Conservation (phyloP, 192 early-diverging fungal genomes). For the Chytriomyces confervae region DNA sequence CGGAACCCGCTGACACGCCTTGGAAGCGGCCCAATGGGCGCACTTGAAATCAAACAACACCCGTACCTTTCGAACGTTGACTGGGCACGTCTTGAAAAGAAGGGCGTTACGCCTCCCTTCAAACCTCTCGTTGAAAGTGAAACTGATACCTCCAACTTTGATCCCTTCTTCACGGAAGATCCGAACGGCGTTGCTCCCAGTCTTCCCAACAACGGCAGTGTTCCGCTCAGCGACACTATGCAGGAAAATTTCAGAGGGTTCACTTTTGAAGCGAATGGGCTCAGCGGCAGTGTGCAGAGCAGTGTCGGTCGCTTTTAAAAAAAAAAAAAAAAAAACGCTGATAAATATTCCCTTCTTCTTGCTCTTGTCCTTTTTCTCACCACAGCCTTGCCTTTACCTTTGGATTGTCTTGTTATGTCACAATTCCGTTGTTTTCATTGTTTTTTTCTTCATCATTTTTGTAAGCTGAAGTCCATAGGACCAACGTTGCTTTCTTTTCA, state of each 20-base stretch:
- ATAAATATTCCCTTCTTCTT: too few relatives aligned
- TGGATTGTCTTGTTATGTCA: too few relatives aligned
- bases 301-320: constrained; percentile 2
- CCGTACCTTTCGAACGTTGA: constrained; percentile 68
- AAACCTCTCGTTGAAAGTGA: constrained; percentile 65
- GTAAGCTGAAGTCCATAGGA: too few relatives aligned
- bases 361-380: too few relatives aligned
- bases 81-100: constrained; percentile 67
- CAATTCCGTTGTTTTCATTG: too few relatives aligned
- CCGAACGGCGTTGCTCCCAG: constrained; percentile 49
- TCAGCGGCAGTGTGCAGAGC: constrained; percentile 21
- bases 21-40: constrained; percentile 63
- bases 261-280: constrained; percentile 34
- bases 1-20: constrained; percentile 67
- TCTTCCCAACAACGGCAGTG: constrained; percentile 38
- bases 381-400: too few relatives aligned
- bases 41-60: constrained; percentile 66
- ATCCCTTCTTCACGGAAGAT: constrained; percentile 56
- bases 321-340: too few relatives aligned
- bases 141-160: constrained; percentile 59
- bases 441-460: too few relatives aligned
- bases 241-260: constrained; percentile 60
- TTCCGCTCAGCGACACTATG: constrained; percentile 52
- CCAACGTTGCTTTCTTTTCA: too few relatives aligned
- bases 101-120: constrained; percentile 70